Base-by-base conservation (phyloP, 176 grass and related monocot genomes). In the Calamus simplicifolius region DNA sequence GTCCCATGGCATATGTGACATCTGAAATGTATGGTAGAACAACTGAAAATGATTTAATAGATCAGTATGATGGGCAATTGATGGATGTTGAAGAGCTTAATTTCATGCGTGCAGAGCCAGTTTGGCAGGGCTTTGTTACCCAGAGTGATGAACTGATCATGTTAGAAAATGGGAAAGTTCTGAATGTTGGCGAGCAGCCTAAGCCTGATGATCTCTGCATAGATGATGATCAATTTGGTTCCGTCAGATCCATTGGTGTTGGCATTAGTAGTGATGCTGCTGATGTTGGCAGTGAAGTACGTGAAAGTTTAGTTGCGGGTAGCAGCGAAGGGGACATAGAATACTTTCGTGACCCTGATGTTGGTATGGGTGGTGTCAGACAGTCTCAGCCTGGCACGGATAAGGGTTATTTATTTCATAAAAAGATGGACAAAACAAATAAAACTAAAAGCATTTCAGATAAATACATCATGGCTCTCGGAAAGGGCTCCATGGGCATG, bases 221-320 rank as follows among this genome's bases (percentile, higher is more conserved):
- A 64, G 94, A 98, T 72, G 94, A 98, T 80, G 94, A 98, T 74
- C 94, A 98, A 43, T 81, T 92, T 78, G 94, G 94, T 49, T 98
- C 94, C 1, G 88, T 98, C 54, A 84, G 94, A 63, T 98, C 94
- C n/a, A 88, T 98, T 78, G 94, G 94, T 69, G 94, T 98, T 62
- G 94, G 94, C 50, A 90, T 90, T 59, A 93, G 73, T 61, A 92
- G 94, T 63, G 94, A 98, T 82, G 77, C 81, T 77, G 94, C 87
- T 81, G 94, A 98, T 56, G 66, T 98, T 59, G 94, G 94, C 21
- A 98, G 94, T 71, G 94, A 98, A 81, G 84, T 98, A 51, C 87
- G 84, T 48, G 87, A 98, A 72, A 98, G 88, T 69, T 72, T 98
- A 76, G 76, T 98, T 65, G 94, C 84, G 83, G 94, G 87, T 75